phyloP scores from a whole-genome alignment of 495 filamentous ascomycete genomes.

The Margaritispora aquatica region DNA sequence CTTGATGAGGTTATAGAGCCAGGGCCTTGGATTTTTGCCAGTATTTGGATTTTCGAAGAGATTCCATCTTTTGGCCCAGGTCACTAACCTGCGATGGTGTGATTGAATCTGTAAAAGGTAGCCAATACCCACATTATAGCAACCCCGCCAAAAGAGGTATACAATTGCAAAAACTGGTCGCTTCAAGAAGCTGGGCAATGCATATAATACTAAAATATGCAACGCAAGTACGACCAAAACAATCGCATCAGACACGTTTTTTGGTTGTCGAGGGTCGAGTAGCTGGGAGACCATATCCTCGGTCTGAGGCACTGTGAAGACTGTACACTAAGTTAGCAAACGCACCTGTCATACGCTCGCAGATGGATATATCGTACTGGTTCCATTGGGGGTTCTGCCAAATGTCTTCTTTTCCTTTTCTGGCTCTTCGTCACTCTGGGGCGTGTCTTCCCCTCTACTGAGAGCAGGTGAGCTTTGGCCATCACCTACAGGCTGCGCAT shows the following conservation, averaged over 20 bases:
- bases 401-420: slow-evolving; percentile 67
- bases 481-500: slow-evolving; percentile 30
- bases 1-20: slow-evolving; percentile 76
- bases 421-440: slow-evolving; percentile 2
- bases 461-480: slow-evolving; percentile 32
- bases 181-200: slow-evolving; percentile 59
- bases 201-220: slow-evolving; percentile 66
- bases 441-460: slow-evolving; percentile 22
- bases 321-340: slow-evolving; percentile 37
- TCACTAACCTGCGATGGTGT: slow-evolving; percentile 74
- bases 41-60: slow-evolving; percentile 80
- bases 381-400: slow-evolving; percentile 88
- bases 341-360: not conserved
- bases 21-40: slow-evolving; percentile 74
- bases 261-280: slow-evolving; percentile 88
- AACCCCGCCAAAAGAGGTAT: slow-evolving; percentile 87
- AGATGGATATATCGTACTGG: slow-evolving; percentile 49
- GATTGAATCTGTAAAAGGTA: slow-evolving; percentile 86
- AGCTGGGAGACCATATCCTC: slow-evolving; percentile 99
- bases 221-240: slow-evolving; percentile 75
- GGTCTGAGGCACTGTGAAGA: slow-evolving; percentile 92
- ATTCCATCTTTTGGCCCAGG: slow-evolving; percentile 78
- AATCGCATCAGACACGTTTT: slow-evolving; percentile 79
- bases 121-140: slow-evolving; percentile 92
- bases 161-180: slow-evolving; percentile 69